These are phyloP conservation scores for Chrysanthemum makinoi DNA, from an alignment of 129 eudicot genomes.

Conservation along the genomic window DNA sequence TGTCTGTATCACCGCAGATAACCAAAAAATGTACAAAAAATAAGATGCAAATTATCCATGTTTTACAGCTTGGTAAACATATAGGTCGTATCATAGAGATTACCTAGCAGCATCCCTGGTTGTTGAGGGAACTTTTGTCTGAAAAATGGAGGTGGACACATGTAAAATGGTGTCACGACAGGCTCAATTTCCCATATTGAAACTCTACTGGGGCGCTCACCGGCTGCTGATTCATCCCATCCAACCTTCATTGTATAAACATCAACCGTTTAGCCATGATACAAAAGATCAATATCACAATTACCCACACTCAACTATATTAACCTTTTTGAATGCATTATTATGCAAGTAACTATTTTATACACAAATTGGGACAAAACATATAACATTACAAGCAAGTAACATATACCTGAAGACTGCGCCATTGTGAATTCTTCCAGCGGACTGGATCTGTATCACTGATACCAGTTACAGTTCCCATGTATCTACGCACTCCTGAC, in stretches of 20 bases:
- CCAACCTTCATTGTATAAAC: conserved; percentile 60
- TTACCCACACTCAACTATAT: too few relatives aligned
- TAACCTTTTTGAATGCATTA: neutral
- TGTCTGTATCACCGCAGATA: conserved; percentile 37
- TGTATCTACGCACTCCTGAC: conserved; percentile 84
- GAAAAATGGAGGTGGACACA: conserved; percentile 93
- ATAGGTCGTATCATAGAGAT: neutral
- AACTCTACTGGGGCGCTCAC: conserved; percentile 89
- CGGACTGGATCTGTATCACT: conserved; percentile 79
- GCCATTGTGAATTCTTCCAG: conserved; percentile 93
- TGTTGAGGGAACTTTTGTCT: conserved; percentile 76
- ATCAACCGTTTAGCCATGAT: neutral
- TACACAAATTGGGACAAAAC: neutral
- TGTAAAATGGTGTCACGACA: conserved; percentile 88
- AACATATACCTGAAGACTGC: conserved; percentile 65
- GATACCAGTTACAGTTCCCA: conserved; percentile 84
- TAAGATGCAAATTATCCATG: neutral
- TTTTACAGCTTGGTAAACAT: neutral
- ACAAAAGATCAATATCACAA: neutral
- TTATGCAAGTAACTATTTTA: neutral
- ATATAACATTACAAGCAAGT: neutral
- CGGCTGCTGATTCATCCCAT: conserved; percentile 96
- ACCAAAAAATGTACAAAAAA: neutral
- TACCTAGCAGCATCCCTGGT: conserved; percentile 36
- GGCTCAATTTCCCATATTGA: conserved; percentile 98